Base-by-base conservation (phyloP, 2,329 filamentous ascomycete species). In the Triangularia setosa region DNA sequence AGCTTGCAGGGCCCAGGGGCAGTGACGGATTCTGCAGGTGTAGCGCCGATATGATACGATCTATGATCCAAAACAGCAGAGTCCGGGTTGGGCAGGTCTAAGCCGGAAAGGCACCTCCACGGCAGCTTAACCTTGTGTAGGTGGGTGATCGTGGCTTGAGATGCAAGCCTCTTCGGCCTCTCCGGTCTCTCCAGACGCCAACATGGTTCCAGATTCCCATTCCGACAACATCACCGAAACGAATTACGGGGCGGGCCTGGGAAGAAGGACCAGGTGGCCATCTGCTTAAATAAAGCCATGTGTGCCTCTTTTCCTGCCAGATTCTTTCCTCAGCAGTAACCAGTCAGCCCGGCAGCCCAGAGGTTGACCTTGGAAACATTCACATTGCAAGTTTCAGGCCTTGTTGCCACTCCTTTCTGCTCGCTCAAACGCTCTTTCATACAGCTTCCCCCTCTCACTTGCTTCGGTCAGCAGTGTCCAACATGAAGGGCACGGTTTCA, bases 341-440 rank as follows among this genome's bases (percentile, higher is more conserved):
- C 40, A 44, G 23, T 40, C 48, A 30, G 58, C 40, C 25, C 35
- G 27, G 35, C 6, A 53, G 58, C 21, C 23, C 18, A 28, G 58
- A 27, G 52, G 33, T 12, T 7, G 40, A 48, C 40, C 40, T 48
- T 48, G 40, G 52, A 18, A 53, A 40, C 58, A 53, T 60, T 44
- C 25, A 18, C 18, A 35, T 60, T 44, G 58, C 57, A 59, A 44
- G 9, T 58, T 58, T 33, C 57, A 60, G 53, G 35, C 58, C 25
- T 27, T 30, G 16, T 33, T 59, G 28, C 27, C 30, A 18, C 40
- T 60, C 12, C 35, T 40, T 60, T 40, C 4, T 14, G n/a, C 35
- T 40, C 35, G 35, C 58, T 60, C 33, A 53, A 52, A 7, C 33
- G 53, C 14, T 27, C 40, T 28, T 44, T 21, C 48, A 40, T 18